Base-by-base conservation (phyloP, 2,329 filamentous ascomycete species). In the Phialophora tarda region DNA sequence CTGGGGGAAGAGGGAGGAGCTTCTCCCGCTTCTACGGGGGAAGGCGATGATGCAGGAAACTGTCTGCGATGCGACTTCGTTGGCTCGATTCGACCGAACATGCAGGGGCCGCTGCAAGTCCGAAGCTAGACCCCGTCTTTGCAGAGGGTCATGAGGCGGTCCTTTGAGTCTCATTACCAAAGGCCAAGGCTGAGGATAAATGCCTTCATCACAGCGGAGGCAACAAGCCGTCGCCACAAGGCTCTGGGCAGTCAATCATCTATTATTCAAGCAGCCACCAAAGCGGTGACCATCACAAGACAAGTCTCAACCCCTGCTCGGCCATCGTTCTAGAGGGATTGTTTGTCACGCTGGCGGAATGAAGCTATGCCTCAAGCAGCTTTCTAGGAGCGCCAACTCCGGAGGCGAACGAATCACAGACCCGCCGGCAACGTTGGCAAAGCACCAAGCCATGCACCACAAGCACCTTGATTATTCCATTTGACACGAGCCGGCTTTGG, bases 311-410 rank as follows among this genome's bases (percentile, higher is more conserved):
- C 28, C 47, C 53, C 24, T 55, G 53, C 28, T 34, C 53, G 21
- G 11, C 28, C 53, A 55, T 34, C 3, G 28, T 14, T 21, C 53
- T 6, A n/a, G 11, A 34, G 50, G 14, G 14, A 28, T n/a, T 30
- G 57, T 59, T 50, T 59, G 57, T 59, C 57, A 50, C 26, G 26
- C 21, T 28, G 21, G n/a, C 47, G 58, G 32, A 61, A n/a, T 61
- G 26, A 53, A 51, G 58, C 58, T 53, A 61, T 51, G 11, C 28
- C 58, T 4, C n/a, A 12, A 34, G n/a, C 26, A 51, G 24, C 34
- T 2, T 21, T 24, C 44, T 38, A 61, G 58, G 26, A 61, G 47
- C 58, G 47, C 58, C 48, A 61, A 23, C 23, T 28, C 47, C n/a
- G 44, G 38, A 61, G 34, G 44, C 58, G 58, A 61, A 41, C 58